Evolutionary conservation across 441 rosid species (phyloP).

Genomic region (Populus hybrid): DNA sequence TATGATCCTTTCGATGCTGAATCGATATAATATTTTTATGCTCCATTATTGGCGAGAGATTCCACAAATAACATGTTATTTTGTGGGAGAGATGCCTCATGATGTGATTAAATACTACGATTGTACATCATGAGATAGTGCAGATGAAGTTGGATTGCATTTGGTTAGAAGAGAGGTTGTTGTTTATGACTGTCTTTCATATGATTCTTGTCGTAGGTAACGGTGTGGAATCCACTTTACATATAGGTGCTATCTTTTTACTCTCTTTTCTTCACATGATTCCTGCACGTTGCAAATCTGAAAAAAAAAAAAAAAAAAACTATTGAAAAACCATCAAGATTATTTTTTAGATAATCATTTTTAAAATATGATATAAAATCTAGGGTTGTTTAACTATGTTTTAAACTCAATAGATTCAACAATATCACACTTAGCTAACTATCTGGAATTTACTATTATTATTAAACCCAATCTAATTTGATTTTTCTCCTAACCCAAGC

Average conservation of each 20-base stretch:
- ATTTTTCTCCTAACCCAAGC: fast-evolving
- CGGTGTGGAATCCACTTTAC: neutral
- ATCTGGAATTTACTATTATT: fast-evolving
- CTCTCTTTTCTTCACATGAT: neutral
- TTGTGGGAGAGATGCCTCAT: neutral
- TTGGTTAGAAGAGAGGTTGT: neutral
- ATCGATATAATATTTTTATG: too few relatives aligned
- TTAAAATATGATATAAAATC: too few relatives aligned
- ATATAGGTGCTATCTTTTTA: neutral
- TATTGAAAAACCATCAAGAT: too few relatives aligned
- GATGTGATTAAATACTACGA: neutral
- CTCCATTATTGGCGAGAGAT: neutral
- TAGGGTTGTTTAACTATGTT: too few relatives aligned
- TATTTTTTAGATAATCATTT: too few relatives aligned
- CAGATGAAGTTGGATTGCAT: neutral
- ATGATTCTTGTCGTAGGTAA: neutral
- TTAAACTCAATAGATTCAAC: too few relatives aligned
- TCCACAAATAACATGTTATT: neutral
- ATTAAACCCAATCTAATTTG: too few relatives aligned
- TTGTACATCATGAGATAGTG: neutral
- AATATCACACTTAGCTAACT: too few relatives aligned
- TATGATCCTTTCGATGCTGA: neutral
- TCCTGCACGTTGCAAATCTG: neutral
- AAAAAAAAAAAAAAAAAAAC: too few relatives aligned
- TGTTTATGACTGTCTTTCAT: neutral